Evolutionary conservation across 306 rosid species (phyloP), one percentile per base, ranked within the genome.

Genomic region (Parietaria judaica): DNA sequence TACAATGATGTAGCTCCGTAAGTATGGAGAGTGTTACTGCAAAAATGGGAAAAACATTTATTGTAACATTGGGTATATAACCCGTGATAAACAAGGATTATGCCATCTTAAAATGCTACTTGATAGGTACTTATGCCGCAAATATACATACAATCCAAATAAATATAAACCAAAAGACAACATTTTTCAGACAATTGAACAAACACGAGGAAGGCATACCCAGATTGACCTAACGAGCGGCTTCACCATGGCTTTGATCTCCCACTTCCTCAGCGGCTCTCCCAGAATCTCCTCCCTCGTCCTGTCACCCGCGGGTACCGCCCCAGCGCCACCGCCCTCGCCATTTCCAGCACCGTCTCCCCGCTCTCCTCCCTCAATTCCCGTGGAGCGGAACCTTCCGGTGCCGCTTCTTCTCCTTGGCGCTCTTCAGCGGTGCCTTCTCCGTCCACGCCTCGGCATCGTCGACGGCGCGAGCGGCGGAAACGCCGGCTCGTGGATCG

Each of bases 371-470:
- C 94, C 92, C 6, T 76, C 68, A 13, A 36, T 63, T 1, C 74
- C 82, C 94, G 36, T 86, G 72, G 1, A 92, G 78, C 10, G 86
- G 94, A 54, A 82, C 70, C 66, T 92, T 91, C 69, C 78, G 57
- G 36, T 17, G 53, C 78, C 47, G 56, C 73, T 73, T 78, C 76
- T 92, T 91, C 76, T 87, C 82, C 77, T 74, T 82, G 38, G 94
- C 81, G 73, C 88, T 84, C 80, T 88, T 88, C 86, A 92, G 37
- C 45, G 96, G 96, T 1, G 96, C 99, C 56, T 92, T 92, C 0
- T 95, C 99, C 0, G 96, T 92, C 99, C 96, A 92, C 4, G 98
- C 67, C 96, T 69, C 66, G 95, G 86, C 96, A 92, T 92, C 3
- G 94, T 70, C 1, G 94, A 94, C 31, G 98, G 84, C 7, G 86